phyloP scores from a whole-genome alignment of 441 rosid species.

The Geranium incanum region DNA sequence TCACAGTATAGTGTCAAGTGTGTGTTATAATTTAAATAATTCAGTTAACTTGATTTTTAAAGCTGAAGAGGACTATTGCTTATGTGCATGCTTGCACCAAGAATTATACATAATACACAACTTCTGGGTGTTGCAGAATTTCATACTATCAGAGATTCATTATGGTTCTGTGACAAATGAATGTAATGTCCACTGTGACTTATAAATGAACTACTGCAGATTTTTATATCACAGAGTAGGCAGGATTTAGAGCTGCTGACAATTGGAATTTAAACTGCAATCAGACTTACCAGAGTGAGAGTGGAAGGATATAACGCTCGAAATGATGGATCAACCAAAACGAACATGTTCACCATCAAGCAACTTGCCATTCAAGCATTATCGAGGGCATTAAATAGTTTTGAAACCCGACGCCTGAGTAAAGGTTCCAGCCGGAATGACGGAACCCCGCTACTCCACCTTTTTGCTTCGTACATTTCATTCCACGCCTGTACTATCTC shows the following conservation, averaged over 20 bases:
- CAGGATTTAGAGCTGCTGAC: neutral
- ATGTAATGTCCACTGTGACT: neutral
- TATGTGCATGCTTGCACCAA: no score
- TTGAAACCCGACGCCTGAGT: constrained; percentile 35
- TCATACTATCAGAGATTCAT: no score
- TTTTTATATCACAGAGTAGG: neutral
- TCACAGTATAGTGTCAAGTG: no score
- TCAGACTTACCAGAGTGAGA: neutral
- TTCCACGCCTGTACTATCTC: constrained; percentile 52
- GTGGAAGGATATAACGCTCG: neutral
- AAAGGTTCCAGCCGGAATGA: constrained; percentile 49
- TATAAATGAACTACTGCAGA: no score
- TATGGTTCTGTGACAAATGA: no score
- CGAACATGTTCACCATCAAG: neutral
- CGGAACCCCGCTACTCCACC: constrained; percentile 40
- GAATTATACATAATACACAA: no score
- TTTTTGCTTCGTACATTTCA: constrained; percentile 49
- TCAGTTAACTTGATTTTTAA: no score
- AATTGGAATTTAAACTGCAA: neutral
- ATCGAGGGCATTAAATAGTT: constrained; percentile 35
- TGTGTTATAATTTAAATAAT: no score
- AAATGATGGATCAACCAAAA: neutral
- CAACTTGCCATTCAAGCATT: constrained; percentile 26
- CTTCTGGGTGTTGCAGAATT: no score
- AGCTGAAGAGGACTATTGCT: no score